Conservation (phyloP, 441 rosid species). For the Viola pubescens region DNA sequence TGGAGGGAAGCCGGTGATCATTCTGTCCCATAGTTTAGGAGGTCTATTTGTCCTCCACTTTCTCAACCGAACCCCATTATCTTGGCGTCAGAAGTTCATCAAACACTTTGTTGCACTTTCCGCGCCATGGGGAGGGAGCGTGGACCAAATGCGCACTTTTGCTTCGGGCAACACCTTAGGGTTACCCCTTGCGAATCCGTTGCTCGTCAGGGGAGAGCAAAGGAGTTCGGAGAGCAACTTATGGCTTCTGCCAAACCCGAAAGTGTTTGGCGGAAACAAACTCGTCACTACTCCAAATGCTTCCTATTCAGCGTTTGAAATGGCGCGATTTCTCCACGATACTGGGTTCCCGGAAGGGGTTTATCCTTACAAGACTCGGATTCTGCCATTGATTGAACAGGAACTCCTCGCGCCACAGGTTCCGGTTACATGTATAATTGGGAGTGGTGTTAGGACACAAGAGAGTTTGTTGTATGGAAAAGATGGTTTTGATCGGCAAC, state of each 20-base stretch:
- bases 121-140: constrained; percentile 87
- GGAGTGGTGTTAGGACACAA: constrained; percentile 48
- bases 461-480: constrained; percentile 43
- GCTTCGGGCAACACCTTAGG: constrained; percentile 68
- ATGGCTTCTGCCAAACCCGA: constrained; percentile 73
- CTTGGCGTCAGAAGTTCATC: constrained; percentile 60
- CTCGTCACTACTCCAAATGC: constrained; percentile 44
- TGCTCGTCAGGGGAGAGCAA: constrained; percentile 60
- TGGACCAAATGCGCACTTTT: constrained; percentile 52
- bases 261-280: constrained; percentile 31
- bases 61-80: constrained; percentile 46
- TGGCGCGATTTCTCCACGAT: constrained; percentile 37
- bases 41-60: constrained; percentile 64
- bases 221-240: constrained; percentile 71
- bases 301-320: constrained; percentile 47
- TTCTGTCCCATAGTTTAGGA: constrained; percentile 74
- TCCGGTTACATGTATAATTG: constrained; percentile 60
- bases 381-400: constrained; percentile 41
- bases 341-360: constrained; percentile 63
- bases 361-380: constrained; percentile 44
- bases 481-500: constrained; percentile 53
- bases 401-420: constrained; percentile 34
- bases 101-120: constrained; percentile 75
- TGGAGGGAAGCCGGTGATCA: constrained; percentile 57
- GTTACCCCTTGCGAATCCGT: constrained; percentile 71